Evolutionary conservation across 208 protist genomes (phyloP).

Genomic region (Naegleria gruberi): DNA sequence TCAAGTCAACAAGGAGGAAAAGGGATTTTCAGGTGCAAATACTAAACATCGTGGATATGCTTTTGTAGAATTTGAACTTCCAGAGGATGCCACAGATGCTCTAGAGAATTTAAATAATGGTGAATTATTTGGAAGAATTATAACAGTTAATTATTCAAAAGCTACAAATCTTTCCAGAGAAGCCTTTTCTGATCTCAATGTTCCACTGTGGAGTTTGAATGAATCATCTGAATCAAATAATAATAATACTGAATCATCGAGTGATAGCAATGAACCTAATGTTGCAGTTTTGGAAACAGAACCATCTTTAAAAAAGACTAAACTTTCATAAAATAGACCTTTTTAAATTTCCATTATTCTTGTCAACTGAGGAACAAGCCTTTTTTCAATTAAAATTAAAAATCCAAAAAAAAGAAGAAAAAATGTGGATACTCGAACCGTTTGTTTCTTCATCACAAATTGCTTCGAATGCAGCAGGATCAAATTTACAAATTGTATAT

Average conservation of each 20-base stretch:
- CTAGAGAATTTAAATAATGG: neutral
- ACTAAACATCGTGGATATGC: neutral
- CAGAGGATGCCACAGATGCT: neutral
- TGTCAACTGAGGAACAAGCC: neutral
- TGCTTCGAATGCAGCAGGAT: too few relatives aligned
- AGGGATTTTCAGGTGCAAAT: neutral
- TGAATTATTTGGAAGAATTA: neutral
- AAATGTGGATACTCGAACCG: neutral
- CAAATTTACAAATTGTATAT: neutral
- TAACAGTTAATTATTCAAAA: neutral
- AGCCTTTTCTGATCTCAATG: neutral
- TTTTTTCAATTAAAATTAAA: neutral
- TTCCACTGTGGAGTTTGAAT: neutral
- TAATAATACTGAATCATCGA: neutral
- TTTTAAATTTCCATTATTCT: neutral
- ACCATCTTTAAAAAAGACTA: neutral
- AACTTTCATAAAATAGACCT: neutral
- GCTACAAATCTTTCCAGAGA: neutral
- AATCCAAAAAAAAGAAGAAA: neutral
- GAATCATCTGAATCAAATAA: neutral
- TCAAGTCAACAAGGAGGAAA: neutral
- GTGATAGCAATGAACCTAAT: too few relatives aligned
- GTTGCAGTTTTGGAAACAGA: neutral
- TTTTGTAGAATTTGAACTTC: slow-evolving; percentile 14
- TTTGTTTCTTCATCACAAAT: neutral